Evolutionary conservation across 2,329 filamentous ascomycete genomes (phyloP), one percentile per base, ranked within the genome.

Genomic region (Aureobasidium sp.): DNA sequence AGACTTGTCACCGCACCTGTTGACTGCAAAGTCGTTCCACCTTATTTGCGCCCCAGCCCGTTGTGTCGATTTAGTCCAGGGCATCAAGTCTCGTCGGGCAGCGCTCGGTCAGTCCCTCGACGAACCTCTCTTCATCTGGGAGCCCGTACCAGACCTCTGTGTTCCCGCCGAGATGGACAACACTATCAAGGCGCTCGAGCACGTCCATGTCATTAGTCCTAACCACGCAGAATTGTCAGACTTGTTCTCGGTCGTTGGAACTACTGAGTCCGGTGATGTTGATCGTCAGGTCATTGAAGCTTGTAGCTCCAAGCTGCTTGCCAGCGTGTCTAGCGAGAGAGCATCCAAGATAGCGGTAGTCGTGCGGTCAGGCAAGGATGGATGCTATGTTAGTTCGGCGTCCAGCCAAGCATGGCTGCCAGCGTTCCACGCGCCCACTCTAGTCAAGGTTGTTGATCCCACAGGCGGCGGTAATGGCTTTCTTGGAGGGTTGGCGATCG

Each of bases 381-480:
- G 90, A 2, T 91, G 88, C 72, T 82, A 81, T 67, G 73, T 83
- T 16, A 71, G 73, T 25, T 62, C 64, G 13, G 74, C 41, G 72
- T 69, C 13, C 68, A 77, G 81, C 63, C 13, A 50, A 11, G 57
- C 29, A 5, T 96, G 91, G 89, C 76, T 96, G 29, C 90, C 89
- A 13, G 89, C 92, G 8, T 93, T 88, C 70, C 89, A 92, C 69
- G 74, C 72, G 27, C 67, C 73, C 71, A 66, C 75, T 42, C 42
- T 66, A 13, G 70, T 70, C 0, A 83, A 78, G 62, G 90, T 97
- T 1, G 77, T 94, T n/a, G 94, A 97, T 73, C 92, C 93, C 0
- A 97, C 94, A 0, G 94, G 94, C 10, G 94, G 91, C 25, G 94
- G 94, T 0, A 99, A 99, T 74, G 87, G 89, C 0, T 97, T 97